Base-by-base conservation (phyloP, 2,329 filamentous ascomycete genomes). In the Nothomitra cinnamomea region DNA sequence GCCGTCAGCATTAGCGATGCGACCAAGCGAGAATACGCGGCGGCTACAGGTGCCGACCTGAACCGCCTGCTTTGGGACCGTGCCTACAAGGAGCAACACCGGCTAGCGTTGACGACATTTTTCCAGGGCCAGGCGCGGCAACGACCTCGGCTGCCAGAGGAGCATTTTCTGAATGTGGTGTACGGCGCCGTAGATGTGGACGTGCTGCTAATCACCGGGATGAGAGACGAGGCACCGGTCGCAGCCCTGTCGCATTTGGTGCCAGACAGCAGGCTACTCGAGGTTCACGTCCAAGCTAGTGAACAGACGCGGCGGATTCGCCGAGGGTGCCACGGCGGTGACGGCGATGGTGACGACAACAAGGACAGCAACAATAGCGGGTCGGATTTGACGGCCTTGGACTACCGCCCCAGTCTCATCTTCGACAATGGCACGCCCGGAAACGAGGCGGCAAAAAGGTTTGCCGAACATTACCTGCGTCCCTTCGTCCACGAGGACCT, bases 31-130 rank as follows among this genome's bases (percentile, higher is more conserved):
- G 71, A 76, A 61, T 82, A 80, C 51, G 77, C 77, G 1, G 63
- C 59, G 1, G 67, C 65, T 41, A 72, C 65, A 1, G 72, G 72
- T 40, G 71, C 73, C 15, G 67, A 80, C 55, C 21, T 74, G 0
- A 49, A 63, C 12, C 70, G 69, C 36, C 64, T 83, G 47, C 65
- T 79, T 38, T 12, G 32, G 0, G 72, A 82, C 56, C 78, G 78
- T 54, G 64, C 56, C 24, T 83, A 82, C 64, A 83, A 83, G 61
- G 79, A 83, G 64, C 59, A 75, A 55, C 77, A 82, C 57, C 72
- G 78, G 36, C 54, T 66, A 60, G 67, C 67, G 0, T 62, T 83
- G 64, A 76, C 72, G 1, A 56, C 52, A 1, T 82, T 76, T 56
- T 82, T 72, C 63, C 58, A 72, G 47, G 55, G 61, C 0, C 72